A percentile compares a stretch with the other conserved stretches of the same genome.
Evolutionary conservation across 2,329 filamentous ascomycete species (phyloP).

Genomic region (Colletotrichum salicis): DNA sequence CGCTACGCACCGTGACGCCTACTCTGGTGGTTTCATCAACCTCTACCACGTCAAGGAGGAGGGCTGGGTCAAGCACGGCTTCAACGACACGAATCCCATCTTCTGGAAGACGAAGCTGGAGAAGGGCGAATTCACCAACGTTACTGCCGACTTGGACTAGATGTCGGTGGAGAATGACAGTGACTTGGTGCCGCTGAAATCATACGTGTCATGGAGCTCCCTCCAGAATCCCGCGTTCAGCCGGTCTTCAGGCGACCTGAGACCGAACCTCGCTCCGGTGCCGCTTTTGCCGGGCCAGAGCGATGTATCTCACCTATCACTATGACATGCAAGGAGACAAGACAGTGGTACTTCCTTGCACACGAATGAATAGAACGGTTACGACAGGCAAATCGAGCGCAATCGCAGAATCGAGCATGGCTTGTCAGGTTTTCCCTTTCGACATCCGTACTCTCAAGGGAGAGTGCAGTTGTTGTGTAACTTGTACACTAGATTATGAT

Average conservation of each 20-base stretch:
- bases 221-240: background rate
- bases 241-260: background rate
- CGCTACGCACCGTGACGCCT: conserved; percentile 97
- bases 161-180: conserved; percentile 5
- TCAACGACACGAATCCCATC: conserved; percentile 96
- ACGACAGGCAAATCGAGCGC: conserved; percentile 10
- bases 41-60: conserved; percentile 99
- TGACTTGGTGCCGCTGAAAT: conserved; percentile 15
- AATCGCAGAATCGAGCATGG: conserved; percentile 1
- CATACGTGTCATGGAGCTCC: background rate
- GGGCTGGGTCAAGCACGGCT: conserved; percentile 98
- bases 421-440: background rate
- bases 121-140: conserved; percentile 98
- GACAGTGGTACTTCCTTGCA: conserved; percentile 5
- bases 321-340: background rate
- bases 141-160: conserved; percentile 80
- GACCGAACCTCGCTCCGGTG: background rate
- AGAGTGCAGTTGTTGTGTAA: conserved; percentile 29
- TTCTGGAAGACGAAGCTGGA: conserved; percentile 99
- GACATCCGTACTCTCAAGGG: conserved; percentile 9
- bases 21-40: conserved; percentile 98
- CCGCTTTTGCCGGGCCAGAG: background rate
- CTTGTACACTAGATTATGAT: conserved; percentile 38
- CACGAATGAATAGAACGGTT: conserved; percentile 16
- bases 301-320: background rate